Conservation (phyloP, 2,329 filamentous ascomycete species). For the Xylaria sp. region DNA sequence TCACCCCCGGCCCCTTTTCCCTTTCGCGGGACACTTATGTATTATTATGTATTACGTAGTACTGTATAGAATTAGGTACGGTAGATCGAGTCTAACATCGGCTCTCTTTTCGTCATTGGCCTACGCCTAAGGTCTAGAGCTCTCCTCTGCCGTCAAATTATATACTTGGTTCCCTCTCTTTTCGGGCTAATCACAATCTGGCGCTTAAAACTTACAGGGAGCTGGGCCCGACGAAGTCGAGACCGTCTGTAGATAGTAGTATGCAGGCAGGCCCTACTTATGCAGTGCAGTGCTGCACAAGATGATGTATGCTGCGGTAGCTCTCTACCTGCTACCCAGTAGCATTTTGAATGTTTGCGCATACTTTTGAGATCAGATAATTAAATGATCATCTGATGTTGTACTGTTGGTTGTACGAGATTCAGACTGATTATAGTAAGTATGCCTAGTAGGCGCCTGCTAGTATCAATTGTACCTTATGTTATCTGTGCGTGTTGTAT, state of each 20-base stretch:
- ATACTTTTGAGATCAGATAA: no score
- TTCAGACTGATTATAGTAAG: no score
- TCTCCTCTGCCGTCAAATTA: slow-evolving; percentile 14
- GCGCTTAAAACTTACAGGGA: neutral
- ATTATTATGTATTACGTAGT: neutral
- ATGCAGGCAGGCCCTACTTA: neutral
- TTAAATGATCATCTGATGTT: no score
- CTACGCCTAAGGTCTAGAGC: neutral
- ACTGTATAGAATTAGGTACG: neutral
- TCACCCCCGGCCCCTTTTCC: slow-evolving; percentile 15
- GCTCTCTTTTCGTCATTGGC: slow-evolving; percentile 21
- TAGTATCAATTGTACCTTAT: no score
- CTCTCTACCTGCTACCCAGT: no score
- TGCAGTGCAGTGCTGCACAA: no score
- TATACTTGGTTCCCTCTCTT: slow-evolving; percentile 7
- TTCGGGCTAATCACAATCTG: neutral
- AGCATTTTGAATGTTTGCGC: neutral
- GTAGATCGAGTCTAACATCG: slow-evolving; percentile 6
- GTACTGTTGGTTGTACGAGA: no score
- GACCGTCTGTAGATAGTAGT: neutral
- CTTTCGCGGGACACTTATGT: neutral
- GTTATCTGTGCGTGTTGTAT: no score
- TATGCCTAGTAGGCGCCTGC: no score
- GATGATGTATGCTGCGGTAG: no score
- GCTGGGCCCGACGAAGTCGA: slow-evolving; percentile 3